Conservation (phyloP, 2,329 filamentous ascomycete genomes). For the Alternaria dauci region DNA sequence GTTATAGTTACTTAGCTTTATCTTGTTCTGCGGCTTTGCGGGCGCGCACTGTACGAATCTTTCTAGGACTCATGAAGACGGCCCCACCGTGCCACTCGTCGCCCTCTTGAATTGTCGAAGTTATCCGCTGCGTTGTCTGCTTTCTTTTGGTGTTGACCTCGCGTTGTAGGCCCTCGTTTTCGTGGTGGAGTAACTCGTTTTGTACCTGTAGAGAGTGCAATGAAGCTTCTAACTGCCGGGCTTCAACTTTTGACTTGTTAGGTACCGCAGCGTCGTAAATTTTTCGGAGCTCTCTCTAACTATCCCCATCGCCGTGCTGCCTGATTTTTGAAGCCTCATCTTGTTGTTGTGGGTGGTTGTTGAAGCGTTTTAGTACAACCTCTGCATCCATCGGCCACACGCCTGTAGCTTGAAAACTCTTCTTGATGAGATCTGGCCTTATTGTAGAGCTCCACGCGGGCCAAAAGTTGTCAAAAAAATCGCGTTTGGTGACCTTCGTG, state of each 20-base stretch:
- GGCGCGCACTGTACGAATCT: too few relatives aligned
- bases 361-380: slow-evolving; percentile 5
- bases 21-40: too few relatives aligned
- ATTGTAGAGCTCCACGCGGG: neutral
- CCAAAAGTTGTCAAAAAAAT: slow-evolving; percentile 3
- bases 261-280: neutral
- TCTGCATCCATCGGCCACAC: slow-evolving; percentile 6
- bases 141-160: too few relatives aligned
- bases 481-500: neutral
- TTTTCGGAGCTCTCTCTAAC: neutral
- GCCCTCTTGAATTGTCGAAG: too few relatives aligned
- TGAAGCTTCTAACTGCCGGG: neutral
- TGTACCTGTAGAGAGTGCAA: neutral
- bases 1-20: too few relatives aligned
- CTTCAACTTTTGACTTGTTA: neutral
- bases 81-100: too few relatives aligned
- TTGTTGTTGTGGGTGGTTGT: neutral
- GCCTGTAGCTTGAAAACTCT: slow-evolving; percentile 10
- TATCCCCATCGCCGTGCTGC: neutral
- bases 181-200: neutral
- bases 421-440: neutral
- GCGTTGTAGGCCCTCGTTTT: neutral
- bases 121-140: too few relatives aligned
- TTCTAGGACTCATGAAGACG: too few relatives aligned
- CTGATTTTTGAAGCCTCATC: neutral